Evolutionary conservation across 2,329 filamentous ascomycete genomes (phyloP), one percentile per base, ranked within the genome.

Genomic region (Arachnopeziza araneosa): DNA sequence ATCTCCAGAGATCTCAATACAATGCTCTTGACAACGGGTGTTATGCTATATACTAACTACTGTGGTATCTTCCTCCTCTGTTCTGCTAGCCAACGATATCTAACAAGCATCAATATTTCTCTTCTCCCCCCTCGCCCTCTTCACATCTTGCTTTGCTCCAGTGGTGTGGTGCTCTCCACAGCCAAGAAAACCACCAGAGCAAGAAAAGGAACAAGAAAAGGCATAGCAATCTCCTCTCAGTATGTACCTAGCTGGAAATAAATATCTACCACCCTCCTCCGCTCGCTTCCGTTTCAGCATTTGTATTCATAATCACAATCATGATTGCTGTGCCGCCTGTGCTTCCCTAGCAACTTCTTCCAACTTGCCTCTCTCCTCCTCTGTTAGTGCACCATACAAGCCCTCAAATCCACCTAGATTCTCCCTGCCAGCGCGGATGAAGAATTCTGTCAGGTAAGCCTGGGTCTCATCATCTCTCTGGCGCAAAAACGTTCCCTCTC

Each of bases 401-500:
- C 70, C 71, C 60, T 74, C 72, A 61, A 77, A 76, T 8, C 71
- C 71, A 5, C 70, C 72, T 23, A 73, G 58, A 60, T 76, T 73
- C 61, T 72, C 71, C 8, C 64, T 63, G 1, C 67, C 67, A 17
- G 69, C 70, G 17, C 67, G 64, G 2, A 87, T 73, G 76, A 97
- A 97, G 77, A 96, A 97, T 17, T 93, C 85, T 1, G 85, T 81
- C 53, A 98, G 78, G 73, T 91, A 96, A 3, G 83, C 84, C 72
- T 96, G 91, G 8, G 93, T 96, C 79, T 96, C 92, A 71, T 97
- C 91, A 71, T 98, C 93, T 36, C 87, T 84, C 70, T 88, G 84
- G 57, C 92, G 84, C 67, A 77, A 76, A 52, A 75, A 70, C 58
- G 74, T 75, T 2, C 81, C 81, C 1, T 79, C 78, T 19, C 81